Percentiles rank a stretch among this genome's conserved stretches.
Conservation (phyloP, 1,284 basidiomycete species). For the Ustilago crameri region DNA sequence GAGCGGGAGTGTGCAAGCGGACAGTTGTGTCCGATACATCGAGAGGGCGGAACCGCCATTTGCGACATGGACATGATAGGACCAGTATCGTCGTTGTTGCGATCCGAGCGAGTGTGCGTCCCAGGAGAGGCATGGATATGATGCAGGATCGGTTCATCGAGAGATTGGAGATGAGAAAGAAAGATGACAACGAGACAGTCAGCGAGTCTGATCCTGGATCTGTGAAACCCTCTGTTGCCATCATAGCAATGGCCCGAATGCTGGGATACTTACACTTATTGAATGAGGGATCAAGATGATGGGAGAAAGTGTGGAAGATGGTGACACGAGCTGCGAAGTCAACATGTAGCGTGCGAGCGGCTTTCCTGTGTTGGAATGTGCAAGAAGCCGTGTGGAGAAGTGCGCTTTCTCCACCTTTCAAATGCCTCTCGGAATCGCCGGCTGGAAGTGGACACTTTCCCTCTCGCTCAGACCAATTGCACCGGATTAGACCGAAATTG, state of each 20-base stretch:
- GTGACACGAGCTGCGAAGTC: neutral
- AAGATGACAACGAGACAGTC: neutral
- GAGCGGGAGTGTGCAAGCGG: too few species aligned
- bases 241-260: conserved; percentile 1
- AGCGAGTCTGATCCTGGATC: neutral
- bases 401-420: conserved; percentile 28
- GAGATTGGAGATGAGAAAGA: neutral
- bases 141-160: neutral
- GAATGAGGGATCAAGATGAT: neutral
- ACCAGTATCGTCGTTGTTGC: too few species aligned
- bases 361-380: neutral
- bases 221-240: neutral
- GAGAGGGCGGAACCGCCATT: too few species aligned
- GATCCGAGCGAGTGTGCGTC: too few species aligned
- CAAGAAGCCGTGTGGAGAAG: conserved; percentile 34
- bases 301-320: neutral
- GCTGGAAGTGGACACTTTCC: conserved; percentile 24
- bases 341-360: too few species aligned
- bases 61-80: too few species aligned
- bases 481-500: conserved; percentile 39
- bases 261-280: conserved; percentile 7
- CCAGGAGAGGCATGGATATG: neutral
- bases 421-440: conserved; percentile 11
- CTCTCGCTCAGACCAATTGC: conserved; percentile 24
- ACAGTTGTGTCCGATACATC: too few species aligned